Evolutionary conservation across 441 rosid species (phyloP).

Genomic region (Populus tomentosa): DNA sequence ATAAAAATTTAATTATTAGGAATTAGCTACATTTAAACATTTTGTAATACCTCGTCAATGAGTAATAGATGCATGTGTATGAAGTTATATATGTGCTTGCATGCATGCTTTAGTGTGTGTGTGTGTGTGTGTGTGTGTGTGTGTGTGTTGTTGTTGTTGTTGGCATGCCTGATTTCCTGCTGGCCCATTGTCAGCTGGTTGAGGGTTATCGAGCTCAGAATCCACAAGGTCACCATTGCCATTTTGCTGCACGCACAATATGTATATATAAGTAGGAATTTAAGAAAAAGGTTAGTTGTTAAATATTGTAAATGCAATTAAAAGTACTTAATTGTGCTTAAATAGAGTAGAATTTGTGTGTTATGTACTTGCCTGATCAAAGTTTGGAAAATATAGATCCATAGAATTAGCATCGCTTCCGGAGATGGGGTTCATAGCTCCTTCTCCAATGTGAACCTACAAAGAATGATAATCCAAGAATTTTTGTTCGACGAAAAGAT

Average conservation of each 20-base stretch:
- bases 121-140: not conserved
- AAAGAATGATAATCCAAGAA: not conserved
- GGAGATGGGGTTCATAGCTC: constrained; percentile 10
- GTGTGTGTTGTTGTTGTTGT: too few relatives aligned
- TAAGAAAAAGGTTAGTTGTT: not conserved
- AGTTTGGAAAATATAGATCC: constrained; percentile 15
- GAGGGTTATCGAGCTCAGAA: not conserved
- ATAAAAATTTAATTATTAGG: not conserved
- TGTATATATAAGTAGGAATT: not conserved
- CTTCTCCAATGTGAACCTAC: constrained; percentile 19
- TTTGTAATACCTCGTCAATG: not conserved
- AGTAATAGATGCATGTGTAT: not conserved
- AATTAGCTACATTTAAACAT: not conserved
- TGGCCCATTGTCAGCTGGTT: not conserved
- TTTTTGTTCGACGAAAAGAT: not conserved
- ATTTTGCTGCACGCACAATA: constrained; percentile 22
- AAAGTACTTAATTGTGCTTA: not conserved
- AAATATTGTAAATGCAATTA: too few relatives aligned
- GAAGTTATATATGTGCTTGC: not conserved
- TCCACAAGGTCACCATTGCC: not conserved
- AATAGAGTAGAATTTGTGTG: not conserved
- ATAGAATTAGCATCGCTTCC: not conserved
- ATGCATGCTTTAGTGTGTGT: not conserved
- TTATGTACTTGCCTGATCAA: constrained; percentile 25
- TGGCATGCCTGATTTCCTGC: constrained; percentile 21